Conservation (phyloP, 2,329 filamentous ascomycete species). For the Clonostachys chloroleuca region DNA sequence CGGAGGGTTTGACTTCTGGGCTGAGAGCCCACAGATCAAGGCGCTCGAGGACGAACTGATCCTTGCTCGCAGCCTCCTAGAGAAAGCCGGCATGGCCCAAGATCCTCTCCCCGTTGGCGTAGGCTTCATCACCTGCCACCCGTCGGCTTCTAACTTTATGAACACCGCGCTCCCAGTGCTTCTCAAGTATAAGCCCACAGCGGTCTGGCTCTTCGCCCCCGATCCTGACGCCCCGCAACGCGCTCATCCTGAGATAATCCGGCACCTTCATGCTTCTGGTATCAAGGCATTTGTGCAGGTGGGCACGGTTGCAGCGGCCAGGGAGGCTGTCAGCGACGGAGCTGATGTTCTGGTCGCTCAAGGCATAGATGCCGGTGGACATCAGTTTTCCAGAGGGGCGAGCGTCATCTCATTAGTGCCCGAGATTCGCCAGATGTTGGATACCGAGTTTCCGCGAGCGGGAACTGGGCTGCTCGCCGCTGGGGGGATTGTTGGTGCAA, state of each 20-base stretch:
- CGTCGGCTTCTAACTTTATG: slow-evolving; percentile 27
- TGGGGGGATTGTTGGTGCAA: slow-evolving; percentile 54
- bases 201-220: slow-evolving; percentile 66
- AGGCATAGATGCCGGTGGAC: slow-evolving; percentile 60
- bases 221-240: slow-evolving; percentile 31
- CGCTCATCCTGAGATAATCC: slow-evolving; percentile 23
- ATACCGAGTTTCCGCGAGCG: slow-evolving; percentile 22
- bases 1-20: slow-evolving; percentile 18
- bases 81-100: slow-evolving; percentile 11
- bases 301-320: slow-evolving; percentile 52
- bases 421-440: slow-evolving; percentile 46
- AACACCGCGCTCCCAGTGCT: slow-evolving; percentile 46
- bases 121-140: slow-evolving; percentile 51
- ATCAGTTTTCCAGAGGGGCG: slow-evolving; percentile 50
- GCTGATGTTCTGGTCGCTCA: slow-evolving; percentile 58
- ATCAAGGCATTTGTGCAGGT: slow-evolving; percentile 57
- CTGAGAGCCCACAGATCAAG: slow-evolving; percentile 19
- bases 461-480: slow-evolving; percentile 45
- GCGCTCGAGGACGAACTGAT: slow-evolving; percentile 23
- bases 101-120: slow-evolving; percentile 53
- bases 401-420: slow-evolving; percentile 53
- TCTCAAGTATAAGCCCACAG: slow-evolving; percentile 45
- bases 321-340: slow-evolving; percentile 39
- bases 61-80: slow-evolving; percentile 18
- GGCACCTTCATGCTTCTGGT: slow-evolving; percentile 18